Evolutionary conservation across 306 rosid species (phyloP).

Genomic region (Gillenia trifoliata): DNA sequence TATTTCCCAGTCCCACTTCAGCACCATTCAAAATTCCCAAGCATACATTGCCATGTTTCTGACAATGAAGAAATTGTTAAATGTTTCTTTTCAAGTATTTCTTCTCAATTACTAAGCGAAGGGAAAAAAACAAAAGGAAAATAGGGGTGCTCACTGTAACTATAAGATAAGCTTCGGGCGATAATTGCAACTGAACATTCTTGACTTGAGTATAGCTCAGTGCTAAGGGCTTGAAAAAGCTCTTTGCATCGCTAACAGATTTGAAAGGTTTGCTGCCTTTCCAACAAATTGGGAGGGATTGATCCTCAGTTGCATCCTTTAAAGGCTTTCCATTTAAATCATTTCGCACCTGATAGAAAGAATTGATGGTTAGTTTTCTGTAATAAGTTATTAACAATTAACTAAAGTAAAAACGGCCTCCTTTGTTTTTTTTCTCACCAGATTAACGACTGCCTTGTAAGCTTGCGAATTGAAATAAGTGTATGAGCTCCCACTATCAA

Average conservation of each 20-base stretch:
- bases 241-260: constrained; percentile 38
- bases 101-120: neutral
- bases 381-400: neutral
- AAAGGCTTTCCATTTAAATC: constrained; percentile 56
- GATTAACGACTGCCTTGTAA: constrained; percentile 30
- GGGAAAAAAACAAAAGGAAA: neutral
- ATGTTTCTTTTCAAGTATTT: neutral
- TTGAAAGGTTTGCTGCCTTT: constrained; percentile 59
- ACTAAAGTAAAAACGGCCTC: neutral
- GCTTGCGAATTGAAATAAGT: constrained; percentile 59
- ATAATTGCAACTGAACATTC: constrained; percentile 39
- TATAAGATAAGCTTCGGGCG: constrained; percentile 62
- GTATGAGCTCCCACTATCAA: constrained; percentile 89
- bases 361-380: constrained; percentile 7
- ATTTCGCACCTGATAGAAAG: constrained; percentile 37
- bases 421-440: constrained; percentile 42
- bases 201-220: constrained; percentile 40
- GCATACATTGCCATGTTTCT: constrained; percentile 62
- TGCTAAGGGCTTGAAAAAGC: constrained; percentile 48
- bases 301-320: constrained; percentile 35
- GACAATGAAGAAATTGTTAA: constrained; percentile 24
- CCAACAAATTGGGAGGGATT: constrained; percentile 67
- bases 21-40: constrained; percentile 65
- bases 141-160: constrained; percentile 40
- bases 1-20: constrained; percentile 40